These are phyloP conservation scores for button mushroom (Agaricus bisporus) DNA, from an alignment of 768 basidiomycete species.

Conservation along the genomic window DNA sequence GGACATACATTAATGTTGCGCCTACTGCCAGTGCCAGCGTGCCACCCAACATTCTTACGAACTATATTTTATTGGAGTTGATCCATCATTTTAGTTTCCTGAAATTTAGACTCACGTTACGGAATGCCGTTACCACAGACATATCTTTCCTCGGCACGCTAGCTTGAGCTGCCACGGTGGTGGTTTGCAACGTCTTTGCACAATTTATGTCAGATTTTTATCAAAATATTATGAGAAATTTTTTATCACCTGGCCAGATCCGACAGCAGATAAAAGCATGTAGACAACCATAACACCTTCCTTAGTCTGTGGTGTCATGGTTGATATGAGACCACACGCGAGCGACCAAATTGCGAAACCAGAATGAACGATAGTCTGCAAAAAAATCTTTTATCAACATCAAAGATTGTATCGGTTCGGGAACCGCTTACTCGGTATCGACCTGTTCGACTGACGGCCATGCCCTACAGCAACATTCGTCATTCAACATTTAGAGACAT, in stretches of 20 bases:
- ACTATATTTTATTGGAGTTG: constrained; percentile 28
- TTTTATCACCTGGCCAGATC: constrained; percentile 48
- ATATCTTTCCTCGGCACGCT: constrained; percentile 66
- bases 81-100: background rate
- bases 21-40: constrained; percentile 61
- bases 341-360: constrained; percentile 69
- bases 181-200: constrained; percentile 51
- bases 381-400: background rate
- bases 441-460: constrained; percentile 58
- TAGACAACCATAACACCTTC: constrained; percentile 50
- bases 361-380: constrained; percentile 47
- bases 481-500: background rate
- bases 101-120: constrained; percentile 35
- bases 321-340: constrained; percentile 66
- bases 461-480: constrained; percentile 33
- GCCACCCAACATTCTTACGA: constrained; percentile 65
- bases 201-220: background rate
- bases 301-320: constrained; percentile 41
- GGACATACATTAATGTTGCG: constrained; percentile 45
- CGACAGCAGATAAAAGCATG: constrained; percentile 54
- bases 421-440: constrained; percentile 41
- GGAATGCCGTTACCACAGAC: constrained; percentile 68
- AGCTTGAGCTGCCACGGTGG: constrained; percentile 68
- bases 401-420: background rate
- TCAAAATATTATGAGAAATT: background rate